Conservation (phyloP, 495 filamentous ascomycete genomes). For the Talaromyces adpressus region DNA sequence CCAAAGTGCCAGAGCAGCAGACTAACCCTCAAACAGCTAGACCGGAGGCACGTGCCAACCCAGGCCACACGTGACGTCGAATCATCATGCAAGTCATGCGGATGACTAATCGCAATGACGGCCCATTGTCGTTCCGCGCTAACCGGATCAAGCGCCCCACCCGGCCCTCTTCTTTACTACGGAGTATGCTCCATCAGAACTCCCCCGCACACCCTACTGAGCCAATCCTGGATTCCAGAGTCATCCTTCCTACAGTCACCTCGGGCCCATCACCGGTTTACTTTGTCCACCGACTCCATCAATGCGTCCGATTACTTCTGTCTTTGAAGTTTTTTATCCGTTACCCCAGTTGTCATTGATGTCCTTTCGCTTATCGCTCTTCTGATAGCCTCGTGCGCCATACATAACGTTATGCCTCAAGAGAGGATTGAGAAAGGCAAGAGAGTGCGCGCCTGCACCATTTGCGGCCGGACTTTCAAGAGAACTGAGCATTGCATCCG, state of each 20-base stretch:
- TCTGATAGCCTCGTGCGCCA: neutral
- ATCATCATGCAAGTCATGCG: neutral
- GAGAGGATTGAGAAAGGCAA: constrained; percentile 10
- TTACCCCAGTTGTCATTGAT: neutral
- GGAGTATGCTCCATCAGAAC: neutral
- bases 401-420: constrained; percentile 4
- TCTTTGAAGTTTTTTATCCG: neutral
- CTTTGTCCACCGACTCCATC: neutral
- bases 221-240: neutral
- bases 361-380: neutral
- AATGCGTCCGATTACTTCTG: neutral
- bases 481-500: constrained; percentile 10
- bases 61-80: neutral
- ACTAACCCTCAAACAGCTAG: neutral
- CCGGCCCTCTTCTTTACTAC: neutral
- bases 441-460: constrained; percentile 8
- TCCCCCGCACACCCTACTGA: neutral
- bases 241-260: neutral
- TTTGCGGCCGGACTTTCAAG: constrained; percentile 9
- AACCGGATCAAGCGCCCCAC: neutral
- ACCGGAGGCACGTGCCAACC: neutral
- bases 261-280: neutral
- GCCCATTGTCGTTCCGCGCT: neutral
- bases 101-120: neutral
- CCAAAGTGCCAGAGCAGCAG: no score